Evolutionary conservation across 192 early-diverging fungal species (phyloP).

Genomic region (Gonapodya prolifera): DNA sequence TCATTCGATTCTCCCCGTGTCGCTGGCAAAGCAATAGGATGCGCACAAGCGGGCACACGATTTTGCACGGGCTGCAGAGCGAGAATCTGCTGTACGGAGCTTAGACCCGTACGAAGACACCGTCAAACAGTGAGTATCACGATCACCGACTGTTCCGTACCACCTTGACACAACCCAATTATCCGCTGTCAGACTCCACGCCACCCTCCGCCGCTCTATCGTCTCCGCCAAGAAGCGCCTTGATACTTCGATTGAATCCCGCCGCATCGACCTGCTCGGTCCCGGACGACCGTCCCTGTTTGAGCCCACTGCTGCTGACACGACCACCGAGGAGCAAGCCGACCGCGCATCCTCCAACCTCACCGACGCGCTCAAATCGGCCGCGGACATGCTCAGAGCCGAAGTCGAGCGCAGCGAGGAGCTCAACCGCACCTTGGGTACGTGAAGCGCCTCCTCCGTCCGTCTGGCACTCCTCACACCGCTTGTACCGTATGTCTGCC

Average conservation of each 20-base stretch:
- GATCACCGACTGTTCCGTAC: too few relatives aligned
- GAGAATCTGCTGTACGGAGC: neutral
- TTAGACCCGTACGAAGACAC: neutral
- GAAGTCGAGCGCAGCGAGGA: constrained; percentile 1
- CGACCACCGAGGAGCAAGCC: neutral
- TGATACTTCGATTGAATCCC: neutral
- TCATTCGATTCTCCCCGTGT: neutral
- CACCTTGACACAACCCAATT: too few relatives aligned
- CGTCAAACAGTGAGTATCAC: neutral
- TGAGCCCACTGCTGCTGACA: neutral
- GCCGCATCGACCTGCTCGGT: neutral
- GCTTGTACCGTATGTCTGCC: neutral
- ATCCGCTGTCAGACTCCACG: neutral
- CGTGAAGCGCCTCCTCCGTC: too few relatives aligned
- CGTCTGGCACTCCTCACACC: neutral
- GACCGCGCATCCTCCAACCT: neutral
- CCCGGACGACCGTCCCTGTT: neutral
- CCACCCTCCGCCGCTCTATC: neutral
- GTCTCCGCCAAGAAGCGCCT: neutral
- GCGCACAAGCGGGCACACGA: neutral
- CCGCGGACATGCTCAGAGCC: neutral
- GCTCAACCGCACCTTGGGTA: neutral
- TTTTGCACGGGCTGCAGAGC: neutral
- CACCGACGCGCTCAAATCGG: neutral
- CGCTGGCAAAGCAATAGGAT: neutral